phyloP scores from a whole-genome alignment of 2,329 filamentous ascomycete species.

The Stachybotrys chlorohalonatus region DNA sequence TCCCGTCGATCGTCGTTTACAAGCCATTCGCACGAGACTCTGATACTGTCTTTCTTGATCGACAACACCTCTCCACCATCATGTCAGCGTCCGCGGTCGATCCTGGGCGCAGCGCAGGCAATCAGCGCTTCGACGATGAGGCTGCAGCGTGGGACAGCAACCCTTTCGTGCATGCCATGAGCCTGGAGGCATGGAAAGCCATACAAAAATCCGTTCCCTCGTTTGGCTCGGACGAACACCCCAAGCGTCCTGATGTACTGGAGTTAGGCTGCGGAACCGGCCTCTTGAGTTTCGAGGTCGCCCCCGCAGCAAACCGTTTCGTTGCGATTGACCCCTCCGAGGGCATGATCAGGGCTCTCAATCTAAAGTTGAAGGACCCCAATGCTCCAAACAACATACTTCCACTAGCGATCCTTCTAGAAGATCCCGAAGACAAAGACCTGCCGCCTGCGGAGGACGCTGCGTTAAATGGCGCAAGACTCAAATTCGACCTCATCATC shows the following conservation, averaged over 20 bases:
- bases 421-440: slow-evolving; percentile 36
- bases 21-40: neutral
- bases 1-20: neutral
- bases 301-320: slow-evolving; percentile 35
- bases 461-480: slow-evolving; percentile 15
- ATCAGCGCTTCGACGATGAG: slow-evolving; percentile 41
- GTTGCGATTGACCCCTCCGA: slow-evolving; percentile 44
- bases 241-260: slow-evolving; percentile 29
- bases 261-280: slow-evolving; percentile 51
- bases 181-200: slow-evolving; percentile 17
- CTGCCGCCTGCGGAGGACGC: slow-evolving; percentile 24
- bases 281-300: slow-evolving; percentile 38
- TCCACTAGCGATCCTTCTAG: slow-evolving; percentile 35
- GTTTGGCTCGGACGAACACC: neutral
- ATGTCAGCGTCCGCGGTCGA: neutral
- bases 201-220: slow-evolving; percentile 15
- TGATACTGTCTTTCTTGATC: neutral
- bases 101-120: neutral
- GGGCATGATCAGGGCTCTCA: slow-evolving; percentile 45
- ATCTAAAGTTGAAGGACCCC: slow-evolving; percentile 27
- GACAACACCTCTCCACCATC: neutral
- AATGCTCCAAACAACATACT: slow-evolving; percentile 29
- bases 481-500: slow-evolving; percentile 40
- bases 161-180: slow-evolving; percentile 38
- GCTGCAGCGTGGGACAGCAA: slow-evolving; percentile 46